Conservation (phyloP, 2,329 filamentous ascomycete species). For the Diaporthe sp. region DNA sequence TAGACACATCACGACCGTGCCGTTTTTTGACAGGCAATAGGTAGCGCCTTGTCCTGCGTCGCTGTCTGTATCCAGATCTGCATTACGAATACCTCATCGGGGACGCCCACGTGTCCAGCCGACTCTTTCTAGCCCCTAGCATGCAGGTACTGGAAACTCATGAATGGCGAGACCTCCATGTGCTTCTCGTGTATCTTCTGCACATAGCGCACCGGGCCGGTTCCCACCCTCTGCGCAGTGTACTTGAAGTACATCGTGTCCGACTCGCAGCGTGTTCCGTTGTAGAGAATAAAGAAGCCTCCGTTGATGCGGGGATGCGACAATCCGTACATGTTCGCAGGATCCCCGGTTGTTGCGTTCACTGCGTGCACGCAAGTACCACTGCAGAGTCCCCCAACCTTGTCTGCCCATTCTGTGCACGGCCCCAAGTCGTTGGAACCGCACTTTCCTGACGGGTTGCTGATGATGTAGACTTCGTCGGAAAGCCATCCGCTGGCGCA, state of each 20-base stretch:
- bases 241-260: slow-evolving; percentile 9
- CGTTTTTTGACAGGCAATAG: neutral
- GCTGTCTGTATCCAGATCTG: neutral
- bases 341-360: neutral
- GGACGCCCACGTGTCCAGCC: neutral
- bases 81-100: neutral
- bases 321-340: slow-evolving; percentile 3
- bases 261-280: slow-evolving; percentile 3
- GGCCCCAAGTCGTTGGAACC: neutral
- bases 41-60: too few relatives aligned
- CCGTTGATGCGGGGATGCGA: neutral
- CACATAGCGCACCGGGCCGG: slow-evolving; percentile 4
- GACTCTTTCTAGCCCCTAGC: neutral
- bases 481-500: neutral
- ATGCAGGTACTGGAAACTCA: neutral
- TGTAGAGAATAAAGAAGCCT: slow-evolving; percentile 18
- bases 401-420: slow-evolving; percentile 4
- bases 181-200: neutral
- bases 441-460: neutral
- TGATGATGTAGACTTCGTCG: slow-evolving; percentile 21
- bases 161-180: slow-evolving; percentile 23
- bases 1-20: neutral
- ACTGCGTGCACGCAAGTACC: slow-evolving; percentile 7
- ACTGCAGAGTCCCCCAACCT: slow-evolving; percentile 9
- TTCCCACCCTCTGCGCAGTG: slow-evolving; percentile 9